Conservation (phyloP, 495 filamentous ascomycete species). For the Tetracladium setigerum region DNA sequence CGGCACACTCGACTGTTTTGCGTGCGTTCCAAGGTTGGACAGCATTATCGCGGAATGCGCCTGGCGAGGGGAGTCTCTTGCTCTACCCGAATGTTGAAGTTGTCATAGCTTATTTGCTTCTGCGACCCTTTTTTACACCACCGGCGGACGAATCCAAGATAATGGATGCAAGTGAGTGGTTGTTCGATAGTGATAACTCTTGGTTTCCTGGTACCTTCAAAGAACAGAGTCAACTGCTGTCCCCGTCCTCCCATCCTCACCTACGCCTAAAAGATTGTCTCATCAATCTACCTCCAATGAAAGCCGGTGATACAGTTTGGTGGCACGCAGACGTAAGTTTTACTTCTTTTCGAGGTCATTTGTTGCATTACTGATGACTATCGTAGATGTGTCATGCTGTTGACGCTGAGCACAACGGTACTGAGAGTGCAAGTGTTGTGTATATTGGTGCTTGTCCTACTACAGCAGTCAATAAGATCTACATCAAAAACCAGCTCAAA, state of each 20-base stretch:
- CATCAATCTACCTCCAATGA: constrained; percentile 10
- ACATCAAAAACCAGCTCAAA: constrained; percentile 5
- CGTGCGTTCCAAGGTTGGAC: constrained; percentile 21
- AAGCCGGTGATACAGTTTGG: constrained; percentile 17
- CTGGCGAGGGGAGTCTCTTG: constrained; percentile 12
- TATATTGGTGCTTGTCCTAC: constrained; percentile 16
- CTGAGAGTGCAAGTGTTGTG: constrained; percentile 7
- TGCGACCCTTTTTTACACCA: constrained; percentile 14
- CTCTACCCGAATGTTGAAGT: constrained; percentile 12
- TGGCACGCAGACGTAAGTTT: constrained; percentile 18
- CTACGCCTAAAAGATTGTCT: constrained; percentile 10
- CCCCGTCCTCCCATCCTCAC: constrained; percentile 11
- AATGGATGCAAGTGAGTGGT: constrained; percentile 18
- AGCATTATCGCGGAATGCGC: constrained; percentile 8
- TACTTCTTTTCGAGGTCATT: background rate
- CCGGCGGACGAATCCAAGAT: constrained; percentile 4
- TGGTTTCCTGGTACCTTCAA: constrained; percentile 17
- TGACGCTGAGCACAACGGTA: constrained; percentile 12
- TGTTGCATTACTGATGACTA: too few species aligned
- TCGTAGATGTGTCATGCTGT: constrained; percentile 16
- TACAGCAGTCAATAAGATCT: constrained; percentile 7
- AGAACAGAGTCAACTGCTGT: constrained; percentile 5
- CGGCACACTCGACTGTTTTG: constrained; percentile 13
- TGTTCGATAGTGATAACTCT: constrained; percentile 6
- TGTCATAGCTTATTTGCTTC: constrained; percentile 12